phyloP scores from a whole-genome alignment of 139 green algal species.

The Chlorella sp. region DNA sequence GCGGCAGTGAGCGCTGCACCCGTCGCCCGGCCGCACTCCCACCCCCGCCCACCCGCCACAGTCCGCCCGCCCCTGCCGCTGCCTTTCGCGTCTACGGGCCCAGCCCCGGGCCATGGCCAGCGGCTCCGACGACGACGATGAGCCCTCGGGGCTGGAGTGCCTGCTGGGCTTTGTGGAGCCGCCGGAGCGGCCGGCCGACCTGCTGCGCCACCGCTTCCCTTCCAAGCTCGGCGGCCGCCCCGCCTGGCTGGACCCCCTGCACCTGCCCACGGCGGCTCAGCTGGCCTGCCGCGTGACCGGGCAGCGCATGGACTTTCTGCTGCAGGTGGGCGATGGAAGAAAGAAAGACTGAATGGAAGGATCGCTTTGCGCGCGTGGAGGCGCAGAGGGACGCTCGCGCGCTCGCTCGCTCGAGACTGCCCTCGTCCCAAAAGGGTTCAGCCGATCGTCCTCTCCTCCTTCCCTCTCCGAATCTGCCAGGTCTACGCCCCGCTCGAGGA shows the following conservation, averaged over 20 bases:
- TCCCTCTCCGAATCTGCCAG: background rate
- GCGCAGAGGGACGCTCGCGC: no score
- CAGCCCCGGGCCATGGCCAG: no score
- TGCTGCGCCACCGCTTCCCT: conserved; percentile 79
- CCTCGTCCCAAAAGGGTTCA: background rate
- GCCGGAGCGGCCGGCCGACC: conserved; percentile 23
- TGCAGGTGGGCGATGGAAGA: conserved; percentile 73
- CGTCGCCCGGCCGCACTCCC: no score
- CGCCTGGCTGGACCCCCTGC: conserved; percentile 80
- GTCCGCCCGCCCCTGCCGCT: no score
- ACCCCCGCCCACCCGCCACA: no score
- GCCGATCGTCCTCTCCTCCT: background rate
- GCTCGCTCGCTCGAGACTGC: background rate
- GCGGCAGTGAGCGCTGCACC: no score
- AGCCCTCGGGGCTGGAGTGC: conserved; percentile 32
- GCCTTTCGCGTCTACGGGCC: no score
- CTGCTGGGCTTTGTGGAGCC: conserved; percentile 60
- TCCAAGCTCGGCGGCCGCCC: conserved; percentile 79
- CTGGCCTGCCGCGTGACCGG: conserved; percentile 57
- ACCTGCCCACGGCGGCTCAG: conserved; percentile 56
- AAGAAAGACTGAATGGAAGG: conserved; percentile 1
- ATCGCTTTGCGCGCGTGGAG: no score
- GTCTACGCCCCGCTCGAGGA: conserved; percentile 67
- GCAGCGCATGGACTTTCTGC: conserved; percentile 59
- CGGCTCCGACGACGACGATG: conserved; percentile 15